phyloP scores from a whole-genome alignment of 768 basidiomycete genomes.

The Lactifluus subvellereus region DNA sequence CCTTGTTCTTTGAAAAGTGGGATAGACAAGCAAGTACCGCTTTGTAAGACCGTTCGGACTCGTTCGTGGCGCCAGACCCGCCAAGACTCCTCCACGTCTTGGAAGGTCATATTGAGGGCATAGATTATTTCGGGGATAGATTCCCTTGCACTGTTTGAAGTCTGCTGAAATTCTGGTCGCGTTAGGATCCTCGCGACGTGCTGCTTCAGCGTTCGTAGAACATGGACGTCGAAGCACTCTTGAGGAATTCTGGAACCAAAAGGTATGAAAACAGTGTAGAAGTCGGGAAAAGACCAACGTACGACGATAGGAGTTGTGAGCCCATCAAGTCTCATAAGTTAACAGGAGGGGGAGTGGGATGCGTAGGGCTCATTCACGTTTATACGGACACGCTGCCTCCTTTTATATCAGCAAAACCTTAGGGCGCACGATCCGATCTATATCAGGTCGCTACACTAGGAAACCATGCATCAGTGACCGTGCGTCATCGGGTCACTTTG shows the following conservation, averaged over 20 bases:
- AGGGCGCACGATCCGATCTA: no score
- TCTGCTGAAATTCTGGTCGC: neutral
- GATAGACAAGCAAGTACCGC: neutral
- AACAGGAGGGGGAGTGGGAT: neutral
- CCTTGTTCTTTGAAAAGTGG: neutral
- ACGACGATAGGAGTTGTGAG: neutral
- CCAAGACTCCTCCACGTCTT: slow-evolving; percentile 3
- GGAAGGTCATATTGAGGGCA: neutral
- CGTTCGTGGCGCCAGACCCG: slow-evolving; percentile 3
- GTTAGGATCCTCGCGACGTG: neutral
- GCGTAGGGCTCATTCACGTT: neutral
- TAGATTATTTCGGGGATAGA: neutral
- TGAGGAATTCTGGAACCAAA: neutral
- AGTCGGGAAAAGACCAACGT: neutral
- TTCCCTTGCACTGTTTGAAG: neutral
- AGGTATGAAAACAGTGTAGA: neutral
- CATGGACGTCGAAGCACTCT: slow-evolving; percentile 2
- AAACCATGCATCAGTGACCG: no score
- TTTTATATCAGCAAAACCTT: no score
- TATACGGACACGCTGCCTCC: neutral
- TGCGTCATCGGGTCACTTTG: no score
- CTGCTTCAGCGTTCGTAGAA: neutral
- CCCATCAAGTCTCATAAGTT: neutral
- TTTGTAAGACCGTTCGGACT: neutral
- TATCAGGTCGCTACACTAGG: no score